Evolutionary conservation across 371 early-diverging fungal genomes (phyloP), one percentile per base, ranked within the genome.

Genomic region (Zychaea mexicana): DNA sequence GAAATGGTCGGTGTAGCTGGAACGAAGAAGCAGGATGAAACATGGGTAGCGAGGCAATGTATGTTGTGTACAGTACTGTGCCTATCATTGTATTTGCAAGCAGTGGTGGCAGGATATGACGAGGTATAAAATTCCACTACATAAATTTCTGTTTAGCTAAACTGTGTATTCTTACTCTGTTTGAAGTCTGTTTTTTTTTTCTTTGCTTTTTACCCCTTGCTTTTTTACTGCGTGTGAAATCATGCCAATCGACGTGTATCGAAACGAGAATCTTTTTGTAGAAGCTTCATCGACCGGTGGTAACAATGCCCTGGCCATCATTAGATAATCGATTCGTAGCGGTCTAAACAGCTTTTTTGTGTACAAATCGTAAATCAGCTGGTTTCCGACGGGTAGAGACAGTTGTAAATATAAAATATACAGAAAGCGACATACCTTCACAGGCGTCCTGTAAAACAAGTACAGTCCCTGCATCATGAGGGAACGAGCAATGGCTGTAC

Each of bases 241-340:
- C 88, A 92, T 87, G 3, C 93, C 93, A 24, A 91, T 78, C 1
- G 91, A 88, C 3, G 92, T 89, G 19, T 87, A 86, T 12, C 88
- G 84, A 57, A 91, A 83, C 22, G 85, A 84, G 33, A 78, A 77
- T 61, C 73, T 61, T 60, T 70, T 73, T 36, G 73, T n/a, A 0
- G 71, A 66, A 2, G 64, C 62, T 46, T 77, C 65, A 36, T 77
- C 67, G 1, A 85, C 76, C 1, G 90, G 64, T 12, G 64, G 88
- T 67, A 85, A 74, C n/a, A 88, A 67, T 2, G 92, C 91, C 42
- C 90, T 79, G 3, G 91, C 93, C 74, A 91, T 88, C 21, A 90
- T 85, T 38, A 92, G 71, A 66, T 92, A 92, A 71, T 92, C 93
- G 3, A 92, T 89, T 15, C 93, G 78, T 64, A 91, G 73, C 6